Base-by-base conservation (phyloP, 192 early-diverging fungal species). In the Allomyces javanicus region DNA sequence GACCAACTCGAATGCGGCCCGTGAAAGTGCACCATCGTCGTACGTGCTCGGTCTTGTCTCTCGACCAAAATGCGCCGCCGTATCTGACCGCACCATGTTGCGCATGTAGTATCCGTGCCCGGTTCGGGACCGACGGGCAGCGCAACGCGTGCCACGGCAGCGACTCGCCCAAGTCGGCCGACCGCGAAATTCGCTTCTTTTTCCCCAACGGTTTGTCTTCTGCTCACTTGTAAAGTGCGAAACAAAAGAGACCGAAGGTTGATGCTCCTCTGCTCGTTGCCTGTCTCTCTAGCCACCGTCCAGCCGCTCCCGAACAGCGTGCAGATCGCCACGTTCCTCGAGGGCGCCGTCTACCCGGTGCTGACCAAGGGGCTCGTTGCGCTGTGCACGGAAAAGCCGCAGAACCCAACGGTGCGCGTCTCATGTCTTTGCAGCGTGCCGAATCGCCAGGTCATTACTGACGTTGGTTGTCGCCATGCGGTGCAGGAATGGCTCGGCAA, bases 111-210 rank as follows among this genome's bases (percentile, higher is more conserved):
- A 65, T 65, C 17, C 65, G 65, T 65, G 65, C 65, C 7, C 58
- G 44, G 7, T 65, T 44, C 58, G 65, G 65, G 14, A 65, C 65
- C 58, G 65, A 65, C 58, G 26, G 26, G 24, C 58, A 44, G 17
- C 65, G 58, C 44, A 65, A 65, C 27, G 65, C 65, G 24, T 44
- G 44, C 4, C 65, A 65, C 27, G 65, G 65, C 58, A 26, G 24
- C 4, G 65, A 65, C 25, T 65, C 65, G 4, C 4, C 25, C 17
- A 21, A 19, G 58, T 55, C 24, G 44, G 65, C 65, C 11, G 33
- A 43, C 0, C 65, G 65, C 58, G 65, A 65, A 33, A 55, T 65
- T 25, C 44, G 19, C 3, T 55, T 65, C 23, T 55, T 65, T 55
- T 65, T 65, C 19, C 65, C 65, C 50, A 58, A 58, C 6, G 50